Conservation (phyloP, 2,329 filamentous ascomycete genomes). For the Curvularia spicifera region DNA sequence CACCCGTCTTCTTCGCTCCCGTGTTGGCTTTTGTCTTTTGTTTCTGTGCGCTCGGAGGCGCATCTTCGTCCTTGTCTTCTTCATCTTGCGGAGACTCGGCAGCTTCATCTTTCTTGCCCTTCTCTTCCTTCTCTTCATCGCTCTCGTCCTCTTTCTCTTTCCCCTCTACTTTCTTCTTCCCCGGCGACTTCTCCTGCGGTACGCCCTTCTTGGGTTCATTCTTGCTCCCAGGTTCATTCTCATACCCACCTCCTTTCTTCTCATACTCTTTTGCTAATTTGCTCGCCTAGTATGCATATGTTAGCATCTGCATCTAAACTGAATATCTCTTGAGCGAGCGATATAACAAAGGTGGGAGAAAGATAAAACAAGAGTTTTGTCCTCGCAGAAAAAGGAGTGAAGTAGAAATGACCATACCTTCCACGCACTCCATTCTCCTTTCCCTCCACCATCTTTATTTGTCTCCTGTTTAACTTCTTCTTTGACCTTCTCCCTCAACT, state of each 20-base stretch:
- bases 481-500: constrained; percentile 54
- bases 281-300: constrained; percentile 38
- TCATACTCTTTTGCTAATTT: constrained; percentile 55
- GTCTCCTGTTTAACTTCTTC: constrained; percentile 55
- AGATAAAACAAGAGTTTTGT: neutral
- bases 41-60: constrained; percentile 30
- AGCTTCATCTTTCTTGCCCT: constrained; percentile 12
- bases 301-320: neutral
- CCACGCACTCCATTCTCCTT: constrained; percentile 57
- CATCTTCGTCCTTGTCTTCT: constrained; percentile 13
- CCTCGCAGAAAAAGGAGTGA: neutral
- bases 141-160: constrained; percentile 12
- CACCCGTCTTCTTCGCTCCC: constrained; percentile 23
- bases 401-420: constrained; percentile 42
- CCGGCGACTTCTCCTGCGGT: constrained; percentile 38
- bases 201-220: constrained; percentile 54
- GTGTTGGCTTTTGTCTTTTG: constrained; percentile 32
- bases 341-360: no score
- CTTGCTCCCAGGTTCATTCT: constrained; percentile 52
- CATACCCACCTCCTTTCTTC: constrained; percentile 49
- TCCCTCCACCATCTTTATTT: constrained; percentile 56
- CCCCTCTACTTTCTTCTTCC: constrained; percentile 18
- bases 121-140: neutral
- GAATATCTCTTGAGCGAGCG: neutral
- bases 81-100: constrained; percentile 19